These are phyloP conservation scores for Euptelea pleiosperma DNA, from an alignment of 164 flowering plant species.

Conservation along the genomic window DNA sequence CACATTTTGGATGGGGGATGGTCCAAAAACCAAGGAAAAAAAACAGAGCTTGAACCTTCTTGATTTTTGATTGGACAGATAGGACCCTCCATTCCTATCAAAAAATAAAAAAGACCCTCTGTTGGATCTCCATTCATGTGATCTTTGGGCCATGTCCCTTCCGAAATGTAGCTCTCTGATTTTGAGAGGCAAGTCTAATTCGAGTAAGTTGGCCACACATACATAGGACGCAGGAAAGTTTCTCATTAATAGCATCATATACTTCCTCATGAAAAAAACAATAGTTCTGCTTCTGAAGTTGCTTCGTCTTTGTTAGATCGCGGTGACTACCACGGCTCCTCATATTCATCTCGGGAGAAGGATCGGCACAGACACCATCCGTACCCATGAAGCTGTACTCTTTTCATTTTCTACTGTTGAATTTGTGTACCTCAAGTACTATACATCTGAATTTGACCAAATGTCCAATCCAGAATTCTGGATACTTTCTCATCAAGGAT, in stretches of 20 bases:
- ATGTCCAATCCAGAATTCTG: no score
- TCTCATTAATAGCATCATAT: no score
- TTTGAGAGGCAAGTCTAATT: no score
- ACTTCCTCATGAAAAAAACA: background rate
- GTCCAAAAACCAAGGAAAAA: background rate
- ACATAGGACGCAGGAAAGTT: no score
- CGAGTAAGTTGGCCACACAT: no score
- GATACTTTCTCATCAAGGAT: no score
- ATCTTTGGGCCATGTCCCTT: background rate
- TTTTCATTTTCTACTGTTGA: no score
- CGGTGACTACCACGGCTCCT: slow-evolving; percentile 54
- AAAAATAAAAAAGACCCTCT: no score
- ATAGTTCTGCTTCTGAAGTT: slow-evolving; percentile 2
- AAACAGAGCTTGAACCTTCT: background rate
- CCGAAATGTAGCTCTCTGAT: no score
- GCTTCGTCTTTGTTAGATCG: slow-evolving; percentile 40
- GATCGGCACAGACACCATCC: slow-evolving; percentile 75
- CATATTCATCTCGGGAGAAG: slow-evolving; percentile 74
- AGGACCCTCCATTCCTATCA: no score
- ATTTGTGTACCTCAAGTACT: no score
- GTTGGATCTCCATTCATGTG: background rate
- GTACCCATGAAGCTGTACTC: slow-evolving; percentile 26
- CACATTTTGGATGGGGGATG: background rate
- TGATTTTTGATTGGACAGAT: background rate
- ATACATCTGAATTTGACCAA: no score